Evolutionary conservation across 176 grass and related monocot species (phyloP).

Genomic region (Thalia dealbata): DNA sequence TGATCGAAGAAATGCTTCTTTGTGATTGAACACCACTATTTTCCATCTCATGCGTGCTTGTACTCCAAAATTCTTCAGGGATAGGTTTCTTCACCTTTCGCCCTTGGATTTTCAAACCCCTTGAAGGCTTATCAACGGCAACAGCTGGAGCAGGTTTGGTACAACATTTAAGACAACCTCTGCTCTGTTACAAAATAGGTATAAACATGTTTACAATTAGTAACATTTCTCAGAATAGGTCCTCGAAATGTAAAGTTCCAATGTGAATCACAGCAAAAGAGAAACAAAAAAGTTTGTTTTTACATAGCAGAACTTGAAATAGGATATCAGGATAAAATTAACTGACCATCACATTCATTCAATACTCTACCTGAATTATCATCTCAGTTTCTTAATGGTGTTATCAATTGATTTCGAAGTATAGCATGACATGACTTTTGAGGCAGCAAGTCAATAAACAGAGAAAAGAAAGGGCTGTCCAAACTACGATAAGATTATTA

Average conservation of each 20-base stretch:
- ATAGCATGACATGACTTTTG: not conserved
- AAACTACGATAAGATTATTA: not conserved
- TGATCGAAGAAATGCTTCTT: slow-evolving; percentile 86
- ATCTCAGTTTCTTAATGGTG: not conserved
- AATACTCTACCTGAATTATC: not conserved
- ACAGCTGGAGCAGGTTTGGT: slow-evolving; percentile 57
- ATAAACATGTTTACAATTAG: slow-evolving; percentile 44
- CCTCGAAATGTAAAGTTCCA: not conserved
- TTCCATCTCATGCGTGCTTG: slow-evolving; percentile 61
- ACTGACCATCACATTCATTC: not conserved
- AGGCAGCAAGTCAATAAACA: not conserved
- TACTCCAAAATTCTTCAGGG: slow-evolving; percentile 75
- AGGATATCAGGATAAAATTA: not conserved
- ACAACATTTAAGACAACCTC: slow-evolving; percentile 95
- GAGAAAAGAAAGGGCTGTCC: not conserved
- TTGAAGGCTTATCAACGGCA: slow-evolving; percentile 77
- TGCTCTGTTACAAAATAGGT: slow-evolving; percentile 91
- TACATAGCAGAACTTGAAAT: not conserved
- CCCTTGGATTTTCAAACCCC: slow-evolving; percentile 77
- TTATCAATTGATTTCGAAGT: no score
- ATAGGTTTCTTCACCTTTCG: slow-evolving; percentile 41
- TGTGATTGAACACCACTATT: slow-evolving; percentile 68
- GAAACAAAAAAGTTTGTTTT: not conserved
- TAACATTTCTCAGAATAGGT: slow-evolving; percentile 11
- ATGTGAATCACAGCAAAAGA: not conserved